Percentiles rank a stretch among this genome's conserved stretches.
Evolutionary conservation across 2,329 filamentous ascomycete genomes (phyloP).

Genomic region (Sporothrix sp.): DNA sequence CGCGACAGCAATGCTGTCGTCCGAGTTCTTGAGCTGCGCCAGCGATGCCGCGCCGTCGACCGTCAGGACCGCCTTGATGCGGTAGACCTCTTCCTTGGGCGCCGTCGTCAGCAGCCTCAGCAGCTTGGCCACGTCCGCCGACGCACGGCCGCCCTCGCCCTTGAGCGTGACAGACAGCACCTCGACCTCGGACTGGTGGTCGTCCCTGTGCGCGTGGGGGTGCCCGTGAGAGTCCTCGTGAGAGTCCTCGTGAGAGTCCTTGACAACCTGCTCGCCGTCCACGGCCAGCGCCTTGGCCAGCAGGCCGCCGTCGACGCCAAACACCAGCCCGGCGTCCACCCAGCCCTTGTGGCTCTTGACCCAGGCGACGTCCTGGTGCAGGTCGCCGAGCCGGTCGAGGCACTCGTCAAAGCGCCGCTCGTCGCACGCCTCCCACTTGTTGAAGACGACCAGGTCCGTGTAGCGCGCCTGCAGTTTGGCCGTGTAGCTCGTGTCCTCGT

Average conservation of each 20-base stretch:
- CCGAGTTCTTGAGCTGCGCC: slow-evolving; percentile 42
- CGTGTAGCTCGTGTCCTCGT: slow-evolving; percentile 84
- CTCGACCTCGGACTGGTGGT: slow-evolving; percentile 80
- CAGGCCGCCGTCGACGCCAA: slow-evolving; percentile 80
- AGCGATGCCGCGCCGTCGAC: slow-evolving; percentile 28
- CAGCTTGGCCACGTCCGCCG: slow-evolving; percentile 50
- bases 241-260: slow-evolving; percentile 26
- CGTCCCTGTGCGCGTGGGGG: slow-evolving; percentile 39
- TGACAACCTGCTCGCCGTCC: slow-evolving; percentile 27
- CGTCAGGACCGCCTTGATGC: slow-evolving; percentile 68
- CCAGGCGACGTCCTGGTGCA: slow-evolving; percentile 71
- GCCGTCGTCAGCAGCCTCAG: slow-evolving; percentile 58
- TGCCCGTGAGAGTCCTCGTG: slow-evolving; percentile 36
- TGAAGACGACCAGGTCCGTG: slow-evolving; percentile 83
- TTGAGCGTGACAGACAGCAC: slow-evolving; percentile 72
- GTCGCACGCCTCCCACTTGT: slow-evolving; percentile 76
- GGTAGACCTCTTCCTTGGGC: slow-evolving; percentile 88
- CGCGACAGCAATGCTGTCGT: slow-evolving; percentile 23
- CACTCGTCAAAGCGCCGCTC: slow-evolving; percentile 69
- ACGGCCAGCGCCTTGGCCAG: slow-evolving; percentile 30
- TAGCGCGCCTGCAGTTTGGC: slow-evolving; percentile 81
- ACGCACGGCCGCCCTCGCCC: slow-evolving; percentile 25
- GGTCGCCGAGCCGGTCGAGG: slow-evolving; percentile 66
- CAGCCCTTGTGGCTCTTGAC: slow-evolving; percentile 76
- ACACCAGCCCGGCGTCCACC: slow-evolving; percentile 68